A percentile compares a stretch with the other conserved stretches of the same genome.
Evolutionary conservation across 2,329 filamentous ascomycete genomes (phyloP).

Genomic region (Botrytis squamosa): DNA sequence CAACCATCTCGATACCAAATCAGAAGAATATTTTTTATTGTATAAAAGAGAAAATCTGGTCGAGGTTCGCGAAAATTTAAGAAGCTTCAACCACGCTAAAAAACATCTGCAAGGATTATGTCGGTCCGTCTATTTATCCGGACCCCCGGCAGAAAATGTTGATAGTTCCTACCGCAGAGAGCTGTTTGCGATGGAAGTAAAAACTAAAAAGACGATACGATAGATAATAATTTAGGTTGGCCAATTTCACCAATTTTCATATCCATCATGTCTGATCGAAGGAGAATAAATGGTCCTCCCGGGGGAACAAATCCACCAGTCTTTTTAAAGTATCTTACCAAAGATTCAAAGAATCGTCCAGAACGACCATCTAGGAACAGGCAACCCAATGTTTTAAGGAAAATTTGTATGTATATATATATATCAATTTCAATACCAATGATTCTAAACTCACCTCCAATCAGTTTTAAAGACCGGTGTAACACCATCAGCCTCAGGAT

Average conservation of each 20-base stretch:
- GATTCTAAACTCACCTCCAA: conserved; percentile 9
- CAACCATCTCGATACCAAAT: conserved; percentile 1
- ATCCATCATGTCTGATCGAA: conserved; percentile 71
- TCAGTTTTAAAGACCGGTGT: conserved; percentile 86
- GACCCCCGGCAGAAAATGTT: neutral
- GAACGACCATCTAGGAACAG: conserved; percentile 56
- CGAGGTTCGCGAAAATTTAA: conserved; percentile 19
- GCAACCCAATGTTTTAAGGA: conserved; percentile 70
- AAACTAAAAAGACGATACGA: neutral
- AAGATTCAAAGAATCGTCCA: conserved; percentile 47
- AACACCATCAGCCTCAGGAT: conserved; percentile 89
- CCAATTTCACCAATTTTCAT: neutral
- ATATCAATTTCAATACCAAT: neutral
- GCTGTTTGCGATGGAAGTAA: neutral
- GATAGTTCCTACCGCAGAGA: neutral
- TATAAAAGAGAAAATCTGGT: neutral
- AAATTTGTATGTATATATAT: conserved; percentile 69
- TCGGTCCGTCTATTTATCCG: conserved; percentile 16
- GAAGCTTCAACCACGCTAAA: neutral
- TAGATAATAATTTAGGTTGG: neutral
- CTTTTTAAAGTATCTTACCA: conserved; percentile 54
- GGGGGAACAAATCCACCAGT: conserved; percentile 74
- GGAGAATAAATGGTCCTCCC: conserved; percentile 84
- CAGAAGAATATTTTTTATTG: neutral
- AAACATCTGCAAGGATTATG: neutral